Evolutionary conservation across 2,329 filamentous ascomycete species (phyloP), one percentile per base, ranked within the genome.

Genomic region (Aspergillus japonicus): DNA sequence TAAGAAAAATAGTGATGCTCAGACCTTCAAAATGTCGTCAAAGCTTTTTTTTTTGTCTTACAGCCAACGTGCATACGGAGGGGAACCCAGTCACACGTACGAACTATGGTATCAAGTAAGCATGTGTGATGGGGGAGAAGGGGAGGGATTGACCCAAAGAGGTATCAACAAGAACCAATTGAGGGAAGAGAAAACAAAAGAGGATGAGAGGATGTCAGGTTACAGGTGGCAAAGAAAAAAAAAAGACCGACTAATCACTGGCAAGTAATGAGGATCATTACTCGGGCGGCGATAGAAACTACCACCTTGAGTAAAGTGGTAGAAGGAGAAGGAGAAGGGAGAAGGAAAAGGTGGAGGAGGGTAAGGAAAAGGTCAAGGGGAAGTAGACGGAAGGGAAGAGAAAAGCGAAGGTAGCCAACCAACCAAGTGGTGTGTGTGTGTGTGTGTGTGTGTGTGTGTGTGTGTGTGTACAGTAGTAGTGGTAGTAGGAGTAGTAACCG

Each of bases 111-210:
- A 44, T 44, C 39, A 44, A 44, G 39, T 44, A 44, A 44, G 39
- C 39, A 44, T 19, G 39, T 44, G 39, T 44, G 16, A 44, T 44
- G 39, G 16, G 14, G 35, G 35, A 12, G 31, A 33, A 35, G 4
- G 33, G 12, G 12, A 12, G 33, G 33, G 33, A 12, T 19, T 44
- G 39, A 10, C 39, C 39, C 39, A 44, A 44, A 16, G 16, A 16
- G 39, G 39, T 44, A 44, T 44, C 7, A 44, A 49, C 50, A 59
- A 48, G 39, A 14, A 50, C 31, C 42, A 55, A 56, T 42, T 49
- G 23, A 23, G 24, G 47, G 48, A 47, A 52, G 50, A 50, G 57
- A 42, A 33, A n/a, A 31, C 29, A 21, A 54, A 47, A 42, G 35
- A 19, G 11, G 14, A 35, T 16, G 11, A 42, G 35, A 19, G 11